A percentile compares a stretch with the other conserved stretches of the same genome.
These are phyloP conservation scores for Aegle marmelos DNA, from an alignment of 345 rosid species.

Conservation along the genomic window DNA sequence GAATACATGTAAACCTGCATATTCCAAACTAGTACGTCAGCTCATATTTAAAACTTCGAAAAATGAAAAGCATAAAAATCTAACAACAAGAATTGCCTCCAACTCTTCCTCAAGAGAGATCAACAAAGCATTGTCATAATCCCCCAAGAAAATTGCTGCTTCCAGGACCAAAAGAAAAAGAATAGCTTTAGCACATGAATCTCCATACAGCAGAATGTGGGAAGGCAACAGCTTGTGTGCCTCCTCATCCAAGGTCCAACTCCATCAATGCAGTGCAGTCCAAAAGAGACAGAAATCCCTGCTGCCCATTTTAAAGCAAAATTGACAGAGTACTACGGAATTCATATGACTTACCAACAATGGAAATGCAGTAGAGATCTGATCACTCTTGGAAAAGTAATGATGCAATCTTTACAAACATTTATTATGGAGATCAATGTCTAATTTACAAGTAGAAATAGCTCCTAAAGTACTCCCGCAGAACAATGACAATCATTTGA, in stretches of 20 bases:
- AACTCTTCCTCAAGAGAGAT: neutral
- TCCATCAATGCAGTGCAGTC: neutral
- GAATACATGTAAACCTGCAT: neutral
- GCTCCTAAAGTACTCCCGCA: neutral
- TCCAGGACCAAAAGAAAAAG: neutral
- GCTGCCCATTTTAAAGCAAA: neutral
- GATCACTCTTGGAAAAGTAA: neutral
- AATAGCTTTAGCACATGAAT: neutral
- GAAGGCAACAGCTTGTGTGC: slow-evolving; percentile 1
- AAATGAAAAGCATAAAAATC: too few species aligned
- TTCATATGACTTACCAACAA: too few species aligned
- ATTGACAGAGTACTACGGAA: neutral
- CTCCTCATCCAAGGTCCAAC: slow-evolving; percentile 4
- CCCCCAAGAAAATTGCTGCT: neutral
- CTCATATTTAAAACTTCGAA: neutral
- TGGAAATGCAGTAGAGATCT: neutral
- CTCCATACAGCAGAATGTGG: neutral
- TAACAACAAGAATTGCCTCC: neutral
- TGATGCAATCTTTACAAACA: neutral
- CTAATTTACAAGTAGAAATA: neutral
- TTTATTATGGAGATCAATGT: neutral
- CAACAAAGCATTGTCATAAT: neutral
- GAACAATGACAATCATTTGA: neutral
- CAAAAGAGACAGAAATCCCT: neutral
- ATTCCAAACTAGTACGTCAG: neutral